Conservation (phyloP, 192 early-diverging fungal genomes). For the Chytriomyces confervae region DNA sequence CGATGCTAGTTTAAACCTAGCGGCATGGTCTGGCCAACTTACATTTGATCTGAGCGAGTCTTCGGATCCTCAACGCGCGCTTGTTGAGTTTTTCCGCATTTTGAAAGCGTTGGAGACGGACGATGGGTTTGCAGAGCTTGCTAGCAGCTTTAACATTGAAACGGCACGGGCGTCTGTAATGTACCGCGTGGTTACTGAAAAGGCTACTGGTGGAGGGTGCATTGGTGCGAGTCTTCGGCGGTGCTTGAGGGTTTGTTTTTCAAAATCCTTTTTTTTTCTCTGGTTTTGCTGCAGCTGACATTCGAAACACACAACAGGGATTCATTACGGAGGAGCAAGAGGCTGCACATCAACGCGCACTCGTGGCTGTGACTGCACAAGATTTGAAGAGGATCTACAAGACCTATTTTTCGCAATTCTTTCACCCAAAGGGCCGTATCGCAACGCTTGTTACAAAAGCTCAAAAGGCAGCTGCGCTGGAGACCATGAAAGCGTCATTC, state of each 20-base stretch:
- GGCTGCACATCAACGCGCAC: constrained; percentile 39
- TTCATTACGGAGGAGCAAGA: constrained; percentile 61
- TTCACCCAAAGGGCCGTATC: constrained; percentile 28
- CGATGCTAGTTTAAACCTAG: constrained; percentile 61
- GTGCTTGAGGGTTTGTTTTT: constrained; percentile 42
- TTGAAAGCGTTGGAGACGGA: constrained; percentile 45
- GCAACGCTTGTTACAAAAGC: constrained; percentile 21
- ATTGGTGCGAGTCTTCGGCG: constrained; percentile 43
- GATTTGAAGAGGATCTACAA: constrained; percentile 64
- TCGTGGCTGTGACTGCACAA: constrained; percentile 55
- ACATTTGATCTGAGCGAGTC: constrained; percentile 54
- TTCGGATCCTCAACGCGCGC: constrained; percentile 51
- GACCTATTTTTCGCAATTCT: constrained; percentile 65
- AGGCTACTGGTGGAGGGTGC: constrained; percentile 47
- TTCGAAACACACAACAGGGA: constrained; percentile 47
- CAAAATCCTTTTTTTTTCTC: constrained; percentile 25
- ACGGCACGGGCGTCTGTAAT: constrained; percentile 57
- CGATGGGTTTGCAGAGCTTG: constrained; percentile 51
- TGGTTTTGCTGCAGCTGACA: constrained; percentile 5
- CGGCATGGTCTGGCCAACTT: constrained; percentile 65
- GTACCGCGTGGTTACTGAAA: constrained; percentile 44
- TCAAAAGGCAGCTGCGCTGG: neutral
- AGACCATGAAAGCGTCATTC: neutral
- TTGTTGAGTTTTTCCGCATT: constrained; percentile 55
- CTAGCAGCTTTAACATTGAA: constrained; percentile 54